Conservation (phyloP, 1,139 yeast species). For the Saccharomycopsis hybrid region DNA sequence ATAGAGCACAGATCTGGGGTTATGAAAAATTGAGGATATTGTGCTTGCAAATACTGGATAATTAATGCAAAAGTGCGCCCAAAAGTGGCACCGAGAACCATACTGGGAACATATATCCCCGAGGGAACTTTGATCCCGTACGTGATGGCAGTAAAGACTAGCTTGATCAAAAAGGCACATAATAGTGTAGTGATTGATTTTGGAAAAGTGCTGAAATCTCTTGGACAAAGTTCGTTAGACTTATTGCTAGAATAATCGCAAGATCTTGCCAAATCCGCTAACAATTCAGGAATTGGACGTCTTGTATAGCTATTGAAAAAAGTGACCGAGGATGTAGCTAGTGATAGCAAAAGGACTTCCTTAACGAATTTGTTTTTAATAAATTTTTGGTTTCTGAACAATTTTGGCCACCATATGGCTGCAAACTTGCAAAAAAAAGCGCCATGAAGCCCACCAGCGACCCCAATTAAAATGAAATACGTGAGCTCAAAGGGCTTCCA, state of each 20-base stretch:
- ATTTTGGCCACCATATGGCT: conserved; percentile 41
- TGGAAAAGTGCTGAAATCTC: conserved; percentile 29
- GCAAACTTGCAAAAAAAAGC: conserved; percentile 47
- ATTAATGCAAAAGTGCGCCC: conserved; percentile 49
- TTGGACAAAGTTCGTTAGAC: conserved; percentile 38
- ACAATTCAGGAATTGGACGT: conserved; percentile 48
- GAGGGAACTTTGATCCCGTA: conserved; percentile 60
- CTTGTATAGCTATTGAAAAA: conserved; percentile 50
- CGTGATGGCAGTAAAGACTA: conserved; percentile 44
- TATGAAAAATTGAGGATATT: conserved; percentile 24
- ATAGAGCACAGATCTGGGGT: conserved; percentile 22
- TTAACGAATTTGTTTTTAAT: conserved; percentile 38
- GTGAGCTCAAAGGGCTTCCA: conserved; percentile 48
- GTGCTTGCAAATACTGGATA: conserved; percentile 37
- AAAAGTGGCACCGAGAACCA: conserved; percentile 63
- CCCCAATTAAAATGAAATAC: conserved; percentile 44
- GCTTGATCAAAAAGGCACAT: conserved; percentile 42
- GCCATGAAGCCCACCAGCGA: conserved; percentile 55
- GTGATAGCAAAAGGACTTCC: conserved; percentile 45
- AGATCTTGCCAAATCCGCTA: conserved; percentile 48
- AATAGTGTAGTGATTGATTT: conserved; percentile 34
- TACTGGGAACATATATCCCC: conserved; percentile 64
- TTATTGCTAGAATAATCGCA: conserved; percentile 30
- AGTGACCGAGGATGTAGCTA: conserved; percentile 43
- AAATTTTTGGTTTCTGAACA: conserved; percentile 32